phyloP scores from a whole-genome alignment of 805 yeast genomes.

The Cyberlindnera xylosilytica region DNA sequence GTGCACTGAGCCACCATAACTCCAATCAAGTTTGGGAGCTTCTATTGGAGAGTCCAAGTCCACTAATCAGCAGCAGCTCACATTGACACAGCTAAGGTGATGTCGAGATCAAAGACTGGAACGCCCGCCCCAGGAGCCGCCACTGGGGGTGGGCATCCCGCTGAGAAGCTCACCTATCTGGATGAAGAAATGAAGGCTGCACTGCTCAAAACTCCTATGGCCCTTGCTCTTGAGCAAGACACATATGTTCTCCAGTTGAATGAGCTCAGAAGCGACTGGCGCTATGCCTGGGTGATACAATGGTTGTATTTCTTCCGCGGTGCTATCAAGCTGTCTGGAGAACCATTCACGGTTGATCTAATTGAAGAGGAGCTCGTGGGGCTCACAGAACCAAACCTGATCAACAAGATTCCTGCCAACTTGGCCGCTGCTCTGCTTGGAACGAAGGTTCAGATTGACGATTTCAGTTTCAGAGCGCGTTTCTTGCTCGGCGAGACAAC shows the following conservation, averaged over 20 bases:
- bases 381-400: constrained; percentile 37
- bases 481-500: constrained; percentile 25
- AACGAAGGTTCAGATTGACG: constrained; percentile 22
- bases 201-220: constrained; percentile 38
- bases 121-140: constrained; percentile 20
- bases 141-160: constrained; percentile 26
- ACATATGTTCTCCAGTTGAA: constrained; percentile 29
- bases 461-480: constrained; percentile 27
- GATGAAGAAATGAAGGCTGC: constrained; percentile 35
- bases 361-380: constrained; percentile 60
- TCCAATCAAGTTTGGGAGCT: no score
- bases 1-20: no score
- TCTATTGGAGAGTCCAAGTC: no score
- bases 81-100: no score
- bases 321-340: constrained; percentile 45
- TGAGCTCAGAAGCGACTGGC: constrained; percentile 35
- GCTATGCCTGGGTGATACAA: constrained; percentile 42
- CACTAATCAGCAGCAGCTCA: no score
- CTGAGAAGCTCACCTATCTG: constrained; percentile 22
- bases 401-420: constrained; percentile 38
- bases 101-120: constrained; percentile 21
- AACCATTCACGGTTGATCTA: constrained; percentile 51
- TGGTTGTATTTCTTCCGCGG: constrained; percentile 58
- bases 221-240: constrained; percentile 36
- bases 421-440: constrained; percentile 22